Base-by-base conservation (phyloP, 2,329 filamentous ascomycete genomes). In the Exophiala dermatitidis region DNA sequence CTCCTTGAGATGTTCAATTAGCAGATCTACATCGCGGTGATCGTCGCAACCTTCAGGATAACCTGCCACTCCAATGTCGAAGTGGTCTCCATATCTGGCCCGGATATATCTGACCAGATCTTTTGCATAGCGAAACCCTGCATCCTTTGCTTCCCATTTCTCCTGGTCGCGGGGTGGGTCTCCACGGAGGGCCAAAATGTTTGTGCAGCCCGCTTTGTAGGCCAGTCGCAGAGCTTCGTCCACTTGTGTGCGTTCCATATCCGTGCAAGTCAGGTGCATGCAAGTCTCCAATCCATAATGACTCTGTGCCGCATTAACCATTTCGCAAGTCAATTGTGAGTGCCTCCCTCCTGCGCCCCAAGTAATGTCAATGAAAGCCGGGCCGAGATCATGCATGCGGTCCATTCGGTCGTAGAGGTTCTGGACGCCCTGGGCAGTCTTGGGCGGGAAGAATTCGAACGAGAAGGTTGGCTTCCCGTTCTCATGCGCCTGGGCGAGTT, bases 321-420 rank as follows among this genome's bases (percentile, higher is more conserved):
- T 98, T 70, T 98, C 93, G 71, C 87, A 90, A 40, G 93, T 98
- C 65, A 98, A 75, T 67, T 95, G 86, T 51, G 91, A 93, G 63
- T 93, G 82, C 62, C 87, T 84, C 45, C 93, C 93, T 63, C 93
- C 93, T 48, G 93, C 93, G 60, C 94, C 94, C 93, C 93, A 98
- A 59, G 93, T 98, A 66, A 98, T 86, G 72, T 98, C 93, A 69
- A 98, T 90, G 76, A 98, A 98, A 66, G 90, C 86, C 60, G 91
- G 93, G 1, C 90, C 93, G 60, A 94, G 82, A 66, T 85, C 82
- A 72, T 95, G 90, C 93, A 98, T 98, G 73, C 90, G 90, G 73
- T 98, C 93, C 88, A 98, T 97, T 64, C 93, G 88, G 65, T 98
- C 93, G 78, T 98, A 98, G 54, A 98, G 84, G 71, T 98, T 98